Conservation (phyloP, 495 filamentous ascomycete species). For the Daldinia caldariorum region DNA sequence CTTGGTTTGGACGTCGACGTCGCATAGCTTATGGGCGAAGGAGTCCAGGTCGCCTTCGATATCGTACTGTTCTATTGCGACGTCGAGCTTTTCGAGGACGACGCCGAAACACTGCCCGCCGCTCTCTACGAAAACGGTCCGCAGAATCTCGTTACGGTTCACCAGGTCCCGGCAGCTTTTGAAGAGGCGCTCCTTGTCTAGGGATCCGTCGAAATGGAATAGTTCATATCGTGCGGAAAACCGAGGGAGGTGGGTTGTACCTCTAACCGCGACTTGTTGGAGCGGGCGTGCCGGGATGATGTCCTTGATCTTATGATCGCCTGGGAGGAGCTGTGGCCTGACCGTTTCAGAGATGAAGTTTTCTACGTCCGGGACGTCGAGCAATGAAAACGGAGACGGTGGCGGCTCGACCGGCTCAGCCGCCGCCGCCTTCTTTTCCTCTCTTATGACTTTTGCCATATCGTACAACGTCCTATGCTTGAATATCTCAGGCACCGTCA, state of each 20-base stretch:
- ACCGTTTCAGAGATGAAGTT: constrained; percentile 43
- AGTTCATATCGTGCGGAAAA: constrained; percentile 57
- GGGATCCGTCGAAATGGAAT: constrained; percentile 47
- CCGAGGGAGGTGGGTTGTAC: constrained; percentile 62
- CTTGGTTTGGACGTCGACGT: constrained; percentile 59
- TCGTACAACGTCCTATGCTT: constrained; percentile 59
- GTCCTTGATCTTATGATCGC: constrained; percentile 60
- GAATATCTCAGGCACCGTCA: constrained; percentile 67
- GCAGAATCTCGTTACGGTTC: constrained; percentile 71
- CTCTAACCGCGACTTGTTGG: constrained; percentile 71
- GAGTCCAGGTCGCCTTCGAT: constrained; percentile 63
- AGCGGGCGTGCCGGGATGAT: constrained; percentile 70
- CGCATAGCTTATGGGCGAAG: constrained; percentile 61
- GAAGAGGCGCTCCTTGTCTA: constrained; percentile 47
- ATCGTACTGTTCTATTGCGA: constrained; percentile 63
- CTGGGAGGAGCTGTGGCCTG: constrained; percentile 54
- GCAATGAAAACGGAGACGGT: constrained; percentile 48
- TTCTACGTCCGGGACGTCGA: constrained; percentile 46
- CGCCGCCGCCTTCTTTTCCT: constrained; percentile 25
- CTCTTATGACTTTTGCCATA: constrained; percentile 50
- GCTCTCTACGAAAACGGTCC: constrained; percentile 72
- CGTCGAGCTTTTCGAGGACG: constrained; percentile 64
- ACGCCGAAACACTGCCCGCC: constrained; percentile 68
- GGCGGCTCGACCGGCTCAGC: constrained; percentile 17
- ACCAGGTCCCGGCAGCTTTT: constrained; percentile 55